These are phyloP conservation scores for Starmerella apis DNA, from an alignment of 805 yeast genomes.

Conservation along the genomic window DNA sequence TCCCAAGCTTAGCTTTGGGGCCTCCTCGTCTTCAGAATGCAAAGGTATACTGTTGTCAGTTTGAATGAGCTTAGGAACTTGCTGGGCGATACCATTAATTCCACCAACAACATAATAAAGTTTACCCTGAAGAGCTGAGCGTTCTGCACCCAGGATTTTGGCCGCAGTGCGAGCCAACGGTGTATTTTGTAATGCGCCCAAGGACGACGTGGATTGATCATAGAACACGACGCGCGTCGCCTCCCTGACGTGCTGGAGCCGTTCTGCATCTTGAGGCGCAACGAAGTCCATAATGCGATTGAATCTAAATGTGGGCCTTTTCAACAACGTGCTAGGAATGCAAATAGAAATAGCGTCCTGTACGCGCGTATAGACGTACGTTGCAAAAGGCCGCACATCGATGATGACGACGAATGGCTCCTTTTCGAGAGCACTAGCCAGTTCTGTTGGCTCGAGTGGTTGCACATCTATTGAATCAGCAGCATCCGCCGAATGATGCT, in stretches of 20 bases:
- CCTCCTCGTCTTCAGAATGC: conserved; percentile 6
- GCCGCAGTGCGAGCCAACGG: conserved; percentile 21
- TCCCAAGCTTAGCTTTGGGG: conserved; percentile 13
- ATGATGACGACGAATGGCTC: conserved; percentile 38
- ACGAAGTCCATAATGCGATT: conserved; percentile 32
- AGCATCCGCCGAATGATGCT: neutral
- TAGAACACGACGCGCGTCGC: conserved; percentile 21
- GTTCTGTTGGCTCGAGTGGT: conserved; percentile 14
- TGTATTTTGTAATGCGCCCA: conserved; percentile 8
- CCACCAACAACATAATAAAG: conserved; percentile 24
- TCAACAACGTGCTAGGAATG: conserved; percentile 78
- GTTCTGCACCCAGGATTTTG: conserved; percentile 19
- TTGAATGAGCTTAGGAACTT: conserved; percentile 12
- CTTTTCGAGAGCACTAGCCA: conserved; percentile 3
- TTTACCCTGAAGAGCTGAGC: conserved; percentile 1
- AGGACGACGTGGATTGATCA: conserved; percentile 20
- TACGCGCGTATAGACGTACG: conserved; percentile 51
- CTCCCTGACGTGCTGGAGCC: conserved; percentile 24
- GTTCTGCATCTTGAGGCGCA: conserved; percentile 28
- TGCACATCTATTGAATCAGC: conserved; percentile 2
- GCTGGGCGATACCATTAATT: conserved; percentile 10
- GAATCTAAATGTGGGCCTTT: conserved; percentile 61
- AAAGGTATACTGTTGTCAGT: conserved; percentile 8
- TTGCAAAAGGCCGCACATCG: conserved; percentile 76
- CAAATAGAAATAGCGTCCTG: conserved; percentile 61